These are phyloP conservation scores for Capsella rubella DNA, from an alignment of 441 rosid genomes.

Conservation along the genomic window DNA sequence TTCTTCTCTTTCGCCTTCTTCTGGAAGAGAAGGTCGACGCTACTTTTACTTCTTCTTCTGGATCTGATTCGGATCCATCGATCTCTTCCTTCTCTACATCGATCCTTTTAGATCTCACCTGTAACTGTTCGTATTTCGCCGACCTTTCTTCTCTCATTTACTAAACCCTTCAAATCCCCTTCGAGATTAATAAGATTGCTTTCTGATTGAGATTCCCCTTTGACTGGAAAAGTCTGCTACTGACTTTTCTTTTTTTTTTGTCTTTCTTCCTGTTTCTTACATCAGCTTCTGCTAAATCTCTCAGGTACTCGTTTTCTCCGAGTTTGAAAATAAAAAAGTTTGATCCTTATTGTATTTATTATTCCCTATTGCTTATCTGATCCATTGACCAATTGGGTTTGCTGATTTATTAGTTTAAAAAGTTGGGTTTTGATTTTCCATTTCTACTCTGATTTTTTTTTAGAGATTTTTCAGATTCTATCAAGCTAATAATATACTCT, in stretches of 20 bases:
- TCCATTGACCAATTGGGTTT: conserved; percentile 19
- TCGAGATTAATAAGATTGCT: conserved; percentile 21
- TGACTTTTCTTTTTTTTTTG: not conserved
- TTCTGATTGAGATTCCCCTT: conserved; percentile 2
- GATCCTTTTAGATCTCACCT: conserved; percentile 34
- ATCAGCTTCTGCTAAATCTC: conserved; percentile 30
- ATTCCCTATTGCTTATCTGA: conserved; percentile 21
- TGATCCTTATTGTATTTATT: not conserved
- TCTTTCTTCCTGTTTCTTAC: conserved; percentile 1
- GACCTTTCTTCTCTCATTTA: conserved; percentile 8
- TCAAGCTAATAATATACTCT: not conserved
- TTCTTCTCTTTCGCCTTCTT: conserved; percentile 12
- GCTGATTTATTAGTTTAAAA: not conserved
- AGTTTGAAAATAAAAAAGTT: conserved; percentile 32
- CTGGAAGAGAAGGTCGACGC: conserved; percentile 32
- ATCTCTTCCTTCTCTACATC: conserved; percentile 3
- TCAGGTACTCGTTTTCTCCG: conserved; percentile 27
- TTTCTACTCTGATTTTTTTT: not conserved
- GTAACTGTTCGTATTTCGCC: not conserved
- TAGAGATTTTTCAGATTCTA: conserved; percentile 3
- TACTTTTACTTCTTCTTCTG: conserved; percentile 19
- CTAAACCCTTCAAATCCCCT: conserved; percentile 29
- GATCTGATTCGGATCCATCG: conserved; percentile 36
- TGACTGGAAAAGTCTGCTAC: conserved; percentile 34
- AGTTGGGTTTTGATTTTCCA: not conserved